Percentiles rank a stretch among this genome's conserved stretches.
These are phyloP conservation scores for Aspergillus sp. DNA, from an alignment of 2,329 filamentous ascomycete genomes.

Conservation along the genomic window DNA sequence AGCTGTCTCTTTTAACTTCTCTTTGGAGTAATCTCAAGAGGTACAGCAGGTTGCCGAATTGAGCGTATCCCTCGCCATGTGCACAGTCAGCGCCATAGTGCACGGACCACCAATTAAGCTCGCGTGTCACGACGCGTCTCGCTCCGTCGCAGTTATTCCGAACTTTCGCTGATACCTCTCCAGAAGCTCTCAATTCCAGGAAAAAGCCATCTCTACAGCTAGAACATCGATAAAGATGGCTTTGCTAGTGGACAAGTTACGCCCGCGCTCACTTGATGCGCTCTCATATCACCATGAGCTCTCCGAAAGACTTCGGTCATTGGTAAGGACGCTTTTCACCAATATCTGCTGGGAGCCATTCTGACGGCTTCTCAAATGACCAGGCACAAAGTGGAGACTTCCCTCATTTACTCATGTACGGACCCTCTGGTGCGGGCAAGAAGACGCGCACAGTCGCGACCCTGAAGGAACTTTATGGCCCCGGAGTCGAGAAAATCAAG, in stretches of 20 bases:
- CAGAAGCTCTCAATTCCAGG: neutral
- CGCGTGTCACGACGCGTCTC: conserved; percentile 38
- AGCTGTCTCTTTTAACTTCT: too few relatives aligned
- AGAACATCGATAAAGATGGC: conserved; percentile 48
- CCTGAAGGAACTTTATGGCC: conserved; percentile 89
- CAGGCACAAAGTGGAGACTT: conserved; percentile 97
- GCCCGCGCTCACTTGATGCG: conserved; percentile 49
- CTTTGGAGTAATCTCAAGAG: too few relatives aligned
- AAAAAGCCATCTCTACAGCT: neutral
- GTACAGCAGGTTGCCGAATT: too few relatives aligned
- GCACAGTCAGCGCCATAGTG: conserved; percentile 10
- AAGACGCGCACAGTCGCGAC: conserved; percentile 97
- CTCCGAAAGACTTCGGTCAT: conserved; percentile 77
- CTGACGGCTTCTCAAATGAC: neutral
- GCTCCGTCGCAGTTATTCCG: conserved; percentile 12
- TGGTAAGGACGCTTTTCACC: conserved; percentile 54
- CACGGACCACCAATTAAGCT: conserved; percentile 39
- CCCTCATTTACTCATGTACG: conserved; percentile 94
- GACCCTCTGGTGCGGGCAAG: conserved; percentile 93
- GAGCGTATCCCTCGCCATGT: too few relatives aligned
- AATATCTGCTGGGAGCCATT: neutral
- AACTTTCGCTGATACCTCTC: conserved; percentile 5
- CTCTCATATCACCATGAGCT: conserved; percentile 87
- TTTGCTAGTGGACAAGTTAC: conserved; percentile 63
- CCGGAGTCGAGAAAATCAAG: conserved; percentile 99